phyloP scores from a whole-genome alignment of 768 basidiomycete species.

The Lactarius akahatsu region DNA sequence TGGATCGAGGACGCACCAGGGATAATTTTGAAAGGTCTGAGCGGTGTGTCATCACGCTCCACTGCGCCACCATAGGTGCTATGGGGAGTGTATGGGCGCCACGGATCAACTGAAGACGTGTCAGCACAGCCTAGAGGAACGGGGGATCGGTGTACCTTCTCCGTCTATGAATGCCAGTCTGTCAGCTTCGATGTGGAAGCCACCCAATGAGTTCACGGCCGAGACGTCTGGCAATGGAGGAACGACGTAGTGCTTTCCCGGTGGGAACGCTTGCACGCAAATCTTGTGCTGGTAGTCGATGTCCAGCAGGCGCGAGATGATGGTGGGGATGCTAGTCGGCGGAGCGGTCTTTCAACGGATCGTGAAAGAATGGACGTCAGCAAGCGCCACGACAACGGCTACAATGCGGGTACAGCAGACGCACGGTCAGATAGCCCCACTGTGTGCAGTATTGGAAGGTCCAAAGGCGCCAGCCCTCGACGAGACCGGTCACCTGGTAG shows the following conservation, averaged over 20 bases:
- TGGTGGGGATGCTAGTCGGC: conserved; percentile 62
- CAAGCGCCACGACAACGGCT: neutral
- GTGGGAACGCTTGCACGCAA: conserved; percentile 71
- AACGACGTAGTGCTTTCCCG: conserved; percentile 71
- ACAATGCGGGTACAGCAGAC: conserved; percentile 26
- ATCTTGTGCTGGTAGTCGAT: conserved; percentile 69
- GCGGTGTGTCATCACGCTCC: conserved; percentile 65
- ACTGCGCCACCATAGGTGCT: conserved; percentile 59
- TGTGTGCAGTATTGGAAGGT: conserved; percentile 89
- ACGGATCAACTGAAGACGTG: conserved; percentile 68
- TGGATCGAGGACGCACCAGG: conserved; percentile 53
- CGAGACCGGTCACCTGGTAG: conserved; percentile 59
- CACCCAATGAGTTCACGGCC: conserved; percentile 80
- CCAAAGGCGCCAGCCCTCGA: conserved; percentile 86
- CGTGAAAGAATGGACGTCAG: neutral
- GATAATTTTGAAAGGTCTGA: conserved; percentile 84
- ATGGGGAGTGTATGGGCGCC: conserved; percentile 85
- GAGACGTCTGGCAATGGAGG: conserved; percentile 77
- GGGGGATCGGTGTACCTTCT: conserved; percentile 49
- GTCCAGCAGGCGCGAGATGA: conserved; percentile 77
- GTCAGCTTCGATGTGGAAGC: conserved; percentile 77
- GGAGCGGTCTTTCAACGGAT: conserved; percentile 58
- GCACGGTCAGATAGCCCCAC: conserved; percentile 91
- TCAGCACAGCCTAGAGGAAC: neutral
- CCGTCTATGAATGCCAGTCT: conserved; percentile 87